These are phyloP conservation scores for Barbatosphaeria neglecta DNA, from an alignment of 495 filamentous ascomycete species.

Conservation along the genomic window DNA sequence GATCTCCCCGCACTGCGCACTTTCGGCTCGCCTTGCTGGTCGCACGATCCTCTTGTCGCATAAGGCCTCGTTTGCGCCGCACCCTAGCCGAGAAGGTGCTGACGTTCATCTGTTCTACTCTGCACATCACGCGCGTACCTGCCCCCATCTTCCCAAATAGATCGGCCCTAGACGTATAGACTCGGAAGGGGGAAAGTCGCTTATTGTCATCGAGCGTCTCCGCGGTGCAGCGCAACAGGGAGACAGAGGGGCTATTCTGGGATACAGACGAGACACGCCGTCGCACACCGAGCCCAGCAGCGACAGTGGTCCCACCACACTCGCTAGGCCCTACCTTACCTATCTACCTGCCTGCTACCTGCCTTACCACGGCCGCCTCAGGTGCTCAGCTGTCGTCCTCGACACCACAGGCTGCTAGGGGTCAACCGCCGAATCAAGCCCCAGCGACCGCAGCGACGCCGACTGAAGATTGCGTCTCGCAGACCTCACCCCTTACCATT, in stretches of 20 bases:
- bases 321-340: neutral
- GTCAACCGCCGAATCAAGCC: no score
- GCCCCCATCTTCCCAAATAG: no score
- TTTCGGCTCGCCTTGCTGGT: neutral
- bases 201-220: neutral
- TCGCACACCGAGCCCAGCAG: neutral
- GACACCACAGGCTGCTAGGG: no score
- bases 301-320: neutral
- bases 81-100: neutral
- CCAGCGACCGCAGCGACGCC: neutral
- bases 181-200: neutral
- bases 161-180: neutral
- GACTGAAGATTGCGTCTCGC: no score
- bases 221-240: neutral
- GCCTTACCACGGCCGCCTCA: no score
- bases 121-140: neutral
- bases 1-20: neutral
- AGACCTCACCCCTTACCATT: neutral
- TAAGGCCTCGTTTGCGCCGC: neutral
- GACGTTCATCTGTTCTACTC: neutral
- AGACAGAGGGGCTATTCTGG: neutral
- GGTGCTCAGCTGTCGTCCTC: no score
- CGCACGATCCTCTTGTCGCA: neutral
- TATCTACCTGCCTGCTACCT: no score
- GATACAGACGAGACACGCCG: neutral